A percentile compares a stretch with the other conserved stretches of the same genome.
These are phyloP conservation scores for Trichoderma parareesei DNA, from an alignment of 495 filamentous ascomycete genomes.

Conservation along the genomic window DNA sequence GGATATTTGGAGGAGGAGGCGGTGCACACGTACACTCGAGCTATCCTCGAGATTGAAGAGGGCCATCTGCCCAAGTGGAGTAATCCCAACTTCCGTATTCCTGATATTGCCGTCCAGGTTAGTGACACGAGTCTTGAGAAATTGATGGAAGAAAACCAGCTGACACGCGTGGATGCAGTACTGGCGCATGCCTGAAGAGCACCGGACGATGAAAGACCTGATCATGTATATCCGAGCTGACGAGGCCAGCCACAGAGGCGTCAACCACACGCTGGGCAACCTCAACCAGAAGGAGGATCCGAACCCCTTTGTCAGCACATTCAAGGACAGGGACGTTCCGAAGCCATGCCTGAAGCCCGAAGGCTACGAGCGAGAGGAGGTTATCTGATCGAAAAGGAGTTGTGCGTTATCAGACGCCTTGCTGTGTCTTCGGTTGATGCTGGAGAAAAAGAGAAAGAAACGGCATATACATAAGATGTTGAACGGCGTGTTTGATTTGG, in stretches of 20 bases:
- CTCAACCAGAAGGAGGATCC: slow-evolving; percentile 74
- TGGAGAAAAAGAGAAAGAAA: background rate
- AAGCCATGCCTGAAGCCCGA: slow-evolving; percentile 56
- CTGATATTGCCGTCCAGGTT: slow-evolving; percentile 66
- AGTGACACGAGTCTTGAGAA: background rate
- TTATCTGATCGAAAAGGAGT: slow-evolving; percentile 46
- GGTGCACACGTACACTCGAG: slow-evolving; percentile 86
- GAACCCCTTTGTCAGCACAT: slow-evolving; percentile 79
- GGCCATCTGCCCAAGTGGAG: slow-evolving; percentile 77
- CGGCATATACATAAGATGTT: background rate
- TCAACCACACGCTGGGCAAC: slow-evolving; percentile 91
- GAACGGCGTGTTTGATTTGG: no score
- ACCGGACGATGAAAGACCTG: slow-evolving; percentile 75
- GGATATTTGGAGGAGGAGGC: slow-evolving; percentile 97
- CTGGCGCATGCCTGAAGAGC: slow-evolving; percentile 85
- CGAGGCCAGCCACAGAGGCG: slow-evolving; percentile 93
- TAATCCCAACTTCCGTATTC: slow-evolving; percentile 58
- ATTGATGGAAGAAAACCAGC: background rate
- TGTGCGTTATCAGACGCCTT: background rate
- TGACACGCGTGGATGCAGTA: slow-evolving; percentile 37
- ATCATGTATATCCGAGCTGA: slow-evolving; percentile 74
- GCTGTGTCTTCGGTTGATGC: background rate
- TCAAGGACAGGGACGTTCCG: slow-evolving; percentile 53
- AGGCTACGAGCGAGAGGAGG: slow-evolving; percentile 80
- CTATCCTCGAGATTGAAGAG: slow-evolving; percentile 75